Evolutionary conservation across 306 rosid species (phyloP), one percentile per base, ranked within the genome.

Genomic region (Cyamopsis tetragonoloba): DNA sequence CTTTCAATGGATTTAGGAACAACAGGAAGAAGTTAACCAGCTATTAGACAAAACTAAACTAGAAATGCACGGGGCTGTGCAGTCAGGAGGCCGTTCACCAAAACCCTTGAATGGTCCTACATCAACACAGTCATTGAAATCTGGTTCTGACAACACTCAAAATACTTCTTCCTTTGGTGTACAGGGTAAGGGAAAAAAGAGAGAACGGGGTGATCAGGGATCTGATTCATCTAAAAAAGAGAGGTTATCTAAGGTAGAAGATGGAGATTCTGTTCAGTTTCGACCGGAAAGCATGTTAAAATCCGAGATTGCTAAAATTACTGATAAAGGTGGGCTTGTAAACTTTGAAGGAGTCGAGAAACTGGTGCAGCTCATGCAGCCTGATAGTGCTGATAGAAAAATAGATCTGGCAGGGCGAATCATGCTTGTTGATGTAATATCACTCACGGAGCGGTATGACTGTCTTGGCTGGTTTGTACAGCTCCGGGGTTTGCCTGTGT

Each of bases 51-150:
- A 87, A 77, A 92, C 98, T 5, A 78, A 64, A 83, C 69, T 85
- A 83, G 98, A 89, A 82, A 92, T 92, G 98, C 95, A 92, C 82
- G 96, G 81, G 62, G 83, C 89, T 74, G 86, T 82, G 88, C 98
- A 85, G 82, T 82, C 96, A 28, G 98, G 98, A 58, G 95, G 96
- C 61, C 91, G 95, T 53, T 92, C 98, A 61, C 98, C 98, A 9
- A 92, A 87, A 76, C 92, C 98, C 23, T 72, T 84, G 84, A 91
- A 84, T 68, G 87, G 90, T 80, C 91, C 98, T 2, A 51, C 85
- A 43, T 74, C 96, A 67, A 72, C 86, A 34, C 79, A 85, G 48
- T 84, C 88, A 74, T 66, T 84, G 53, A 89, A 89, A 87, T 71
- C 88, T 72, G 89, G 91, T 71, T 80, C 96, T 28, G 98, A 88